These are phyloP conservation scores for Leishmania turanica DNA, from an alignment of 208 protist genomes.

Conservation along the genomic window DNA sequence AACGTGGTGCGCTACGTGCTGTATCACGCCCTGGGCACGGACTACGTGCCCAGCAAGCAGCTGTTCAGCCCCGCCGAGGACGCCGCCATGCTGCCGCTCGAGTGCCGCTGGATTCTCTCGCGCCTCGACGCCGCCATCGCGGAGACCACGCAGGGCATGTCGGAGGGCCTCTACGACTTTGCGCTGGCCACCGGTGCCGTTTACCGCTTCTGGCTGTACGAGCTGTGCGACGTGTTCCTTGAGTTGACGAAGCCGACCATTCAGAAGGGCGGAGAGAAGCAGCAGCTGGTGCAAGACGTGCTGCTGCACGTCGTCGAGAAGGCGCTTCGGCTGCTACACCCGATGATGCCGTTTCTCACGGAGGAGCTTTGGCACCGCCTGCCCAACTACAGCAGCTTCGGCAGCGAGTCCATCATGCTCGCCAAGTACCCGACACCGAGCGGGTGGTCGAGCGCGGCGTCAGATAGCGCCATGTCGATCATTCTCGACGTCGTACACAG, in stretches of 20 bases:
- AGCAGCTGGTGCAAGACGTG: slow-evolving; percentile 90
- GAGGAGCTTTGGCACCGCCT: slow-evolving; percentile 99
- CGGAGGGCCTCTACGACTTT: slow-evolving; percentile 93
- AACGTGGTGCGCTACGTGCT: slow-evolving; percentile 97
- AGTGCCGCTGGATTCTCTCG: slow-evolving; percentile 97
- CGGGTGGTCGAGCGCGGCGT: slow-evolving; percentile 64
- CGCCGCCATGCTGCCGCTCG: slow-evolving; percentile 67
- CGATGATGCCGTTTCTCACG: slow-evolving; percentile 99
- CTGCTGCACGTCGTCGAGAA: slow-evolving; percentile 93
- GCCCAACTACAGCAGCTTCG: slow-evolving; percentile 85
- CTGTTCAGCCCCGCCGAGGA: slow-evolving; percentile 45
- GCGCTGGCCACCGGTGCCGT: slow-evolving; percentile 86
- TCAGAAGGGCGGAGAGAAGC: slow-evolving; percentile 65
- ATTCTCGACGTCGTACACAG: slow-evolving; percentile 87
- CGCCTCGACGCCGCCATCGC: slow-evolving; percentile 85
- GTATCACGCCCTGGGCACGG: slow-evolving; percentile 83
- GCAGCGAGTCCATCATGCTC: slow-evolving; percentile 87
- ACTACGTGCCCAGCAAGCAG: slow-evolving; percentile 69
- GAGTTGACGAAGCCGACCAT: slow-evolving; percentile 95
- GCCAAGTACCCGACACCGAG: slow-evolving; percentile 71
- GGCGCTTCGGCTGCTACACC: slow-evolving; percentile 97
- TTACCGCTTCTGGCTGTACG: slow-evolving; percentile 98
- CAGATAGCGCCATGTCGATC: slow-evolving; percentile 86
- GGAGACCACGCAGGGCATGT: slow-evolving; percentile 70
- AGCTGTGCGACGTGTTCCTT: slow-evolving; percentile 98